phyloP scores from a whole-genome alignment of 2,329 filamentous ascomycete species.

The Aspergillus versicolor region DNA sequence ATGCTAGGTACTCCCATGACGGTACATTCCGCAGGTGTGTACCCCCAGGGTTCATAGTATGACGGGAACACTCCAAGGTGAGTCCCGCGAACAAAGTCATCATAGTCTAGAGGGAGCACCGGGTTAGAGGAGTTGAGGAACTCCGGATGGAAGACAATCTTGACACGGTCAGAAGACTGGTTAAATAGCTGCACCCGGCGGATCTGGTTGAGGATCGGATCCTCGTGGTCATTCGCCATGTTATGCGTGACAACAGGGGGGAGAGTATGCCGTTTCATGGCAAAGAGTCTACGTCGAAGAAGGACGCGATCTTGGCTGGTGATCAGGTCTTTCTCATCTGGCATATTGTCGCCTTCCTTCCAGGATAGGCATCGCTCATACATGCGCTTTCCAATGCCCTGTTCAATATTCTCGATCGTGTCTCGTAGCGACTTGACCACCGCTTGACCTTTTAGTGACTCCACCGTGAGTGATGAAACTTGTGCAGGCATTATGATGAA shows the following conservation, averaged over 20 bases:
- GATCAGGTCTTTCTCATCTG: slow-evolving; percentile 95
- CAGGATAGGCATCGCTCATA: slow-evolving; percentile 93
- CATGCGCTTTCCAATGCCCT: slow-evolving; percentile 86
- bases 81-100: slow-evolving; percentile 96
- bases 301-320: slow-evolving; percentile 89
- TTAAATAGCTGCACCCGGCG: slow-evolving; percentile 97
- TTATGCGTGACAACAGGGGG: slow-evolving; percentile 98
- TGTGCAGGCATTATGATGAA: slow-evolving; percentile 99
- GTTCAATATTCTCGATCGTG: slow-evolving; percentile 88
- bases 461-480: slow-evolving; percentile 90
- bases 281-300: slow-evolving; percentile 85
- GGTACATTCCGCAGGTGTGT: slow-evolving; percentile 96
- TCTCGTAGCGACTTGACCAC: slow-evolving; percentile 95
- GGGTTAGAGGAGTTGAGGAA: slow-evolving; percentile 96
- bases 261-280: slow-evolving; percentile 88
- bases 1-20: slow-evolving; percentile 99
- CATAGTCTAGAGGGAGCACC: slow-evolving; percentile 92
- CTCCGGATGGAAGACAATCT: slow-evolving; percentile 96
- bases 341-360: slow-evolving; percentile 91
- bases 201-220: slow-evolving; percentile 94
- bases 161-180: slow-evolving; percentile 89
- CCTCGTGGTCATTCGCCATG: slow-evolving; percentile 91
- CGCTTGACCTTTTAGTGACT: slow-evolving; percentile 93
- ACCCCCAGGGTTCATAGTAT: slow-evolving; percentile 99
- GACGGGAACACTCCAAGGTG: slow-evolving; percentile 95